These are phyloP conservation scores for Schizophyllum amplum DNA, from an alignment of 1,284 basidiomycete genomes.

Conservation along the genomic window DNA sequence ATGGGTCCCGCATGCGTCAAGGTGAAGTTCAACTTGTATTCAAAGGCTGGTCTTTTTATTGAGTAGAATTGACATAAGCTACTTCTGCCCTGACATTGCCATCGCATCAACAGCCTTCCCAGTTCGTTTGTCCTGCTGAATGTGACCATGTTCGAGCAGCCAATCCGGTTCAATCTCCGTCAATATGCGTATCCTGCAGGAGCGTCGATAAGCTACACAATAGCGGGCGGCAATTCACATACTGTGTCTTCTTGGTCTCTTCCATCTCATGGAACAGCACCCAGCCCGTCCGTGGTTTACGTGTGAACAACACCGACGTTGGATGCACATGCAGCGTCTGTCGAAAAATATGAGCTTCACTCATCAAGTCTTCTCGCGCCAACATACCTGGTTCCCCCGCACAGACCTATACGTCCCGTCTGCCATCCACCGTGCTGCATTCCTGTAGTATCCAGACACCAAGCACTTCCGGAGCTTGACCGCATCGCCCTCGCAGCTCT, in stretches of 20 bases:
- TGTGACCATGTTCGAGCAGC: neutral
- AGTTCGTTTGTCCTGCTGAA: neutral
- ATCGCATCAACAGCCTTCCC: neutral
- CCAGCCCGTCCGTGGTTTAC: conserved; percentile 86
- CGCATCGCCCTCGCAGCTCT: conserved; percentile 82
- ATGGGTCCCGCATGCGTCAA: too few species aligned
- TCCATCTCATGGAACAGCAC: conserved; percentile 94
- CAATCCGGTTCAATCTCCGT: conserved; percentile 41
- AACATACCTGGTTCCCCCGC: conserved; percentile 64
- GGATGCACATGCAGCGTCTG: conserved; percentile 88
- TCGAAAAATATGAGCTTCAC: neutral
- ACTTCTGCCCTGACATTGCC: too few species aligned
- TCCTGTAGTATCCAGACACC: conserved; percentile 89
- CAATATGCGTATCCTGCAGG: conserved; percentile 32
- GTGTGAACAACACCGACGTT: conserved; percentile 89
- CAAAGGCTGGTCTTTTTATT: too few species aligned
- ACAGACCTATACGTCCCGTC: conserved; percentile 88
- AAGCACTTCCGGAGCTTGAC: conserved; percentile 77
- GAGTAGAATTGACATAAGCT: too few species aligned
- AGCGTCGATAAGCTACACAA: neutral
- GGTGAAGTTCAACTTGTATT: too few species aligned
- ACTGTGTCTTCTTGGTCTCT: conserved; percentile 91
- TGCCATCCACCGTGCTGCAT: conserved; percentile 82
- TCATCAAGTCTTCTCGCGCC: too few species aligned
- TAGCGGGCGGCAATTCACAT: conserved; percentile 19